Base-by-base conservation (phyloP, 345 rosid genomes). In the Citrus glauca region DNA sequence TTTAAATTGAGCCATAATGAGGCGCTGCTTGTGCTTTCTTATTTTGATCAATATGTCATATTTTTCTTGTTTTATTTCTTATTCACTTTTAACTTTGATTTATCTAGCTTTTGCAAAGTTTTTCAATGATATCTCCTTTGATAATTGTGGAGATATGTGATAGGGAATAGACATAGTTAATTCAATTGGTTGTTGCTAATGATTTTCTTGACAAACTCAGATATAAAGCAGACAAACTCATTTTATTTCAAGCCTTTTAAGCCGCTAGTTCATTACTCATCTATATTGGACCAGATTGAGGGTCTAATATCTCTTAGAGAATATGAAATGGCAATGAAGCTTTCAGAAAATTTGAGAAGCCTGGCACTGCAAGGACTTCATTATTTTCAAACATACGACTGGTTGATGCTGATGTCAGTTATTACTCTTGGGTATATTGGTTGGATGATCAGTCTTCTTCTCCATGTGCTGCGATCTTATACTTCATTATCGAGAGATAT, bases 331-430 rank as follows among this genome's bases (percentile, higher is more conserved):
- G 98, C 97, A 57, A 84, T 88, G 95, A 88, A 80, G 85, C 86
- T 80, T 71, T 85, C 91, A 25, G 85, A 91, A 82, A 88, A 88
- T 79, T 93, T 95, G 45, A 95, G 95, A 90, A 85, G 88, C 85
- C 85, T 90, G 90, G 92, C 98, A 20, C 87, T 95, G 59, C 85
- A 93, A 63, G 98, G 98, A 40, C 92, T 95, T 76, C 97, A 93
- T 69, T 95, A 93, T 88, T 95, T 90, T 84, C 98, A 95, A 81
- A 95, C 98, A 9, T 95, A 95, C 77, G 98, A 95, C 78, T 95
- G 97, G 98, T 83, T 93, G 81, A 91, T 91, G 98, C 87, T 95
- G 88, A 95, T 95, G 98, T 87, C 93, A 68, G 83, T 87, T 28
- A 86, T 95, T 59, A 92, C 93, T 76, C 92, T 93, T 82, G 98